Percentiles rank a stretch among this genome's conserved stretches.
Conservation (phyloP, 1,284 basidiomycete genomes). For the Trichosporon sp. region DNA sequence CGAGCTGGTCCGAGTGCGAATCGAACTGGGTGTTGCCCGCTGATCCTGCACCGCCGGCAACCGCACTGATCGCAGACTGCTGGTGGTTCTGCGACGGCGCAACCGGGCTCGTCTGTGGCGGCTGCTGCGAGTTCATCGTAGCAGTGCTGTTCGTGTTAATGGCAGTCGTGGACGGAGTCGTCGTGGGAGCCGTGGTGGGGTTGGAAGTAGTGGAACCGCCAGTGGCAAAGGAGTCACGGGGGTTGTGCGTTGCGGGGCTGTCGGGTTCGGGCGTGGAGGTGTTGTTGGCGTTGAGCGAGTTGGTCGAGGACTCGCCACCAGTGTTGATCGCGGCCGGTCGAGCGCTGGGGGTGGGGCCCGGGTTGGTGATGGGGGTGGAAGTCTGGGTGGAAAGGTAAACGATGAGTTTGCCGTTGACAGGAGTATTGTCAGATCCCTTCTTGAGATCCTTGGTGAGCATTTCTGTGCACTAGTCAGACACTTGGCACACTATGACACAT, state of each 20-base stretch:
- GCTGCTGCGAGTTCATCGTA: slow-evolving; percentile 50
- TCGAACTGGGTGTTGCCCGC: slow-evolving; percentile 67
- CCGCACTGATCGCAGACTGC: slow-evolving; percentile 9
- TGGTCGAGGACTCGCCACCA: slow-evolving; percentile 37
- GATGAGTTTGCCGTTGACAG: slow-evolving; percentile 82
- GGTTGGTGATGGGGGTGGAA: slow-evolving; percentile 71
- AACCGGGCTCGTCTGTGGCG: slow-evolving; percentile 35
- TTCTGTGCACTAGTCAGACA: slow-evolving; percentile 59
- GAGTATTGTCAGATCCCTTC: slow-evolving; percentile 81
- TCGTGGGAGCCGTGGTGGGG: slow-evolving; percentile 50
- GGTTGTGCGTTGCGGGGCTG: slow-evolving; percentile 32
- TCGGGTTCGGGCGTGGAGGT: slow-evolving; percentile 31
- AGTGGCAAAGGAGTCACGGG: slow-evolving; percentile 25
- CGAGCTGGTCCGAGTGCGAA: slow-evolving; percentile 73
- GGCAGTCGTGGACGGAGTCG: slow-evolving; percentile 41
- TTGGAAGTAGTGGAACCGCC: slow-evolving; percentile 28
- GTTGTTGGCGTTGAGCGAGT: slow-evolving; percentile 14
- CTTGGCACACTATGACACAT: slow-evolving; percentile 15
- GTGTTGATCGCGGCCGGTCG: slow-evolving; percentile 51
- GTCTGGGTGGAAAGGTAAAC: slow-evolving; percentile 82
- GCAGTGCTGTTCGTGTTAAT: slow-evolving; percentile 31
- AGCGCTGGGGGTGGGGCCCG: slow-evolving; percentile 59
- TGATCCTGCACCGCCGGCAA: slow-evolving; percentile 30
- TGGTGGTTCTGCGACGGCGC: slow-evolving; percentile 17
- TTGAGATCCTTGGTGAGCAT: slow-evolving; percentile 79